These are phyloP conservation scores for Juglanconis oblonga DNA, from an alignment of 2,329 filamentous ascomycete species.

Conservation along the genomic window DNA sequence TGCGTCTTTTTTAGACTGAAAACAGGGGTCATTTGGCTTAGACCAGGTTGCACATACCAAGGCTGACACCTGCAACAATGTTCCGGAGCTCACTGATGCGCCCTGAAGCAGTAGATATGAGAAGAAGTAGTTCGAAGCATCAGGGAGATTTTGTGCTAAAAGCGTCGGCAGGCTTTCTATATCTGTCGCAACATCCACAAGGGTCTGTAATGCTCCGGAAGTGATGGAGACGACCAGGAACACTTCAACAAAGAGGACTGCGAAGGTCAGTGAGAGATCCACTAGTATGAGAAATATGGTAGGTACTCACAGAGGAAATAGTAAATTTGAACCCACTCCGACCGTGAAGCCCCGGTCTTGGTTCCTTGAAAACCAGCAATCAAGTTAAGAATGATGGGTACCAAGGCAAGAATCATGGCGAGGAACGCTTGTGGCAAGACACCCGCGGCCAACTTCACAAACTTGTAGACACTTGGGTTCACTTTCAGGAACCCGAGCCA, in stretches of 20 bases:
- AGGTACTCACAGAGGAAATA: slow-evolving; percentile 68
- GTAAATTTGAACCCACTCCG: slow-evolving; percentile 83
- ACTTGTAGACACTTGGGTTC: slow-evolving; percentile 57
- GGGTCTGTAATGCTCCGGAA: slow-evolving; percentile 61
- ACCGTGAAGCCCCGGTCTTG: slow-evolving; percentile 75
- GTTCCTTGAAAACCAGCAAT: slow-evolving; percentile 73
- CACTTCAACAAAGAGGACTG: slow-evolving; percentile 82
- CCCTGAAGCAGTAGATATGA: slow-evolving; percentile 97
- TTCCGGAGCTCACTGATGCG: slow-evolving; percentile 84
- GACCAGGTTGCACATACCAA: slow-evolving; percentile 44
- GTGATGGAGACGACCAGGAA: slow-evolving; percentile 91
- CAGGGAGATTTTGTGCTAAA: slow-evolving; percentile 77
- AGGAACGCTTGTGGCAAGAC: slow-evolving; percentile 78
- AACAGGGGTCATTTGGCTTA: too few relatives aligned
- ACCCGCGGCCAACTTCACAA: slow-evolving; percentile 70
- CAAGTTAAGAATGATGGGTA: slow-evolving; percentile 75
- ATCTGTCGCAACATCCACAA: slow-evolving; percentile 56
- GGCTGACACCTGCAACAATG: slow-evolving; percentile 77
- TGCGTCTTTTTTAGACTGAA: too few relatives aligned
- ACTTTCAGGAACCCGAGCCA: slow-evolving; percentile 71
- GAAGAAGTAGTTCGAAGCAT: slow-evolving; percentile 94
- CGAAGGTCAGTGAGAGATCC: neutral
- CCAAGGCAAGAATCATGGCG: slow-evolving; percentile 71
- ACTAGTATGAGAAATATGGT: neutral
- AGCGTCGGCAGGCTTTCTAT: slow-evolving; percentile 66